These are phyloP conservation scores for Cutaneotrichosporon spelunceum DNA, from an alignment of 1,284 basidiomycete species.

Conservation along the genomic window DNA sequence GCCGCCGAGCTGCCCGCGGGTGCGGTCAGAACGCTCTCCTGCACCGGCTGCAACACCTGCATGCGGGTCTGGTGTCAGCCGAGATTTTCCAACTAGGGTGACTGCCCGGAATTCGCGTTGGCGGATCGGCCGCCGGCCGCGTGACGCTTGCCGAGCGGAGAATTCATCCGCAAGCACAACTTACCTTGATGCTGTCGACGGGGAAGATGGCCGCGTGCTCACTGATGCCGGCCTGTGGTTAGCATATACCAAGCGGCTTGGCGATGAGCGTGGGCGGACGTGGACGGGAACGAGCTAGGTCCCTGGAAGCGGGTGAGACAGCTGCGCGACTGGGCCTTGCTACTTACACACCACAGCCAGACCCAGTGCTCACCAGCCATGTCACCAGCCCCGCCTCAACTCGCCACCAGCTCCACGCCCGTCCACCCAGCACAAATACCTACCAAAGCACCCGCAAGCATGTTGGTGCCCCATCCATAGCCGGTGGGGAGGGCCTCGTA, in stretches of 20 bases:
- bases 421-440: conserved; percentile 52
- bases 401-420: too few species aligned
- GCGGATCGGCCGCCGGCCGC: neutral
- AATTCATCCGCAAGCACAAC: conserved; percentile 29
- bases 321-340: neutral
- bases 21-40: conserved; percentile 43
- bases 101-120: neutral
- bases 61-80: conserved; percentile 76
- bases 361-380: too few species aligned
- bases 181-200: conserved; percentile 93
- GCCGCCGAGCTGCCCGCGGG: conserved; percentile 69
- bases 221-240: conserved; percentile 83
- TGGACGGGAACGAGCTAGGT: too few species aligned
- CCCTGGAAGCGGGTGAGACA: too few species aligned
- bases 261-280: too few species aligned
- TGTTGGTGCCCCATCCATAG: conserved; percentile 67
- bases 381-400: neutral
- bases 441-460: conserved; percentile 93
- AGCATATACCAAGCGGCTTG: neutral
- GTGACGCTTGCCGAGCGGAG: neutral
- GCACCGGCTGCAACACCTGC: conserved; percentile 72
- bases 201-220: conserved; percentile 99
- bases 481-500: conserved; percentile 52
- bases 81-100: neutral
- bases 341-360: neutral